These are phyloP conservation scores for Clohesyomyces aquaticus DNA, from an alignment of 495 filamentous ascomycete species.

Conservation along the genomic window DNA sequence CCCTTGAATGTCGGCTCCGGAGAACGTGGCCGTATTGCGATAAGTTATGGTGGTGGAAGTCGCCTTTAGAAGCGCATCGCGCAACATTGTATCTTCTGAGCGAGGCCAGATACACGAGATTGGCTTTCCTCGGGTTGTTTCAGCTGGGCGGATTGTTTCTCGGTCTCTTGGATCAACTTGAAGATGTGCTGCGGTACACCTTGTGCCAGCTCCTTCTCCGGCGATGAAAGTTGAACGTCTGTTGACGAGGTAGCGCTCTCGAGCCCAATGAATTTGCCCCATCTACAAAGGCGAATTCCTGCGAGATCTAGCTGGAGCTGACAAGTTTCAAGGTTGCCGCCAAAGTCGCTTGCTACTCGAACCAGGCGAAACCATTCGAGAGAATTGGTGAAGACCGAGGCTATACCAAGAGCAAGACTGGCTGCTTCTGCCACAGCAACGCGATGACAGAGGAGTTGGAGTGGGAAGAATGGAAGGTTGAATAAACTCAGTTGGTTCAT, in stretches of 20 bases:
- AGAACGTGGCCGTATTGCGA: neutral
- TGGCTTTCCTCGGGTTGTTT: neutral
- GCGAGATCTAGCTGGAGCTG: neutral
- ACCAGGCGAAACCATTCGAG: neutral
- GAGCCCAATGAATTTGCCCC: constrained; percentile 1
- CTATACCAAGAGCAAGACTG: neutral
- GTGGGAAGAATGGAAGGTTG: constrained; percentile 2
- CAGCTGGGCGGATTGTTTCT: neutral
- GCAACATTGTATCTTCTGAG: neutral
- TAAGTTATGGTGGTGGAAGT: neutral
- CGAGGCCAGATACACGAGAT: neutral
- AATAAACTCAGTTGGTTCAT: too few species aligned
- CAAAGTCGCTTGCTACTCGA: neutral
- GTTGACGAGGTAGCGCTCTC: neutral
- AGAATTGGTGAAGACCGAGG: neutral
- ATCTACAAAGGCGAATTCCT: neutral
- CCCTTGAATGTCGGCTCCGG: neutral
- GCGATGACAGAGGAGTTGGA: neutral
- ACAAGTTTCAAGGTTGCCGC: neutral
- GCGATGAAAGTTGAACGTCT: neutral
- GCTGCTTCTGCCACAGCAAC: constrained; percentile 2
- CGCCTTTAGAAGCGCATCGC: neutral
- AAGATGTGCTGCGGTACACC: neutral
- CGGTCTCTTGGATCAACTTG: neutral
- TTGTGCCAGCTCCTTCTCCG: neutral